Evolutionary conservation across 768 basidiomycete species (phyloP).

Genomic region (Podaxis sp.): DNA sequence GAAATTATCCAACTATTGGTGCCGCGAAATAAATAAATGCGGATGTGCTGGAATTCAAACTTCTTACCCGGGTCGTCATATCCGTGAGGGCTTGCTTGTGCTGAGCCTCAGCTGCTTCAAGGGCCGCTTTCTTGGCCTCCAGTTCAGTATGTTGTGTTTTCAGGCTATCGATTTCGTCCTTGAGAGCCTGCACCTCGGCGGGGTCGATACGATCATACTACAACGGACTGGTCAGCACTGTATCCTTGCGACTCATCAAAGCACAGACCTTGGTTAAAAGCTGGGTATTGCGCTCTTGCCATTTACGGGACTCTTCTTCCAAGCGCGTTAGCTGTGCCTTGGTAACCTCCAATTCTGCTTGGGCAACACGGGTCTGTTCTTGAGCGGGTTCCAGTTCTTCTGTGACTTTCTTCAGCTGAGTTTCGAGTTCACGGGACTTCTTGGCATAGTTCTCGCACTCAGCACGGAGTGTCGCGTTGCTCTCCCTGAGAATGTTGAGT

Average conservation of each 20-base stretch:
- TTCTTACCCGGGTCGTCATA: conserved; percentile 19
- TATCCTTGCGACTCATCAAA: not conserved
- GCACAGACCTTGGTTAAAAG: conserved; percentile 70
- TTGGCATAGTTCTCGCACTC: conserved; percentile 73
- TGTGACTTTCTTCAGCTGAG: conserved; percentile 54
- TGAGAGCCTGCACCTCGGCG: conserved; percentile 75
- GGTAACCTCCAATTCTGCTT: conserved; percentile 74
- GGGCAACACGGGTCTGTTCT: conserved; percentile 61
- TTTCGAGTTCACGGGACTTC: conserved; percentile 65
- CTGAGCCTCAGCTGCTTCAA: conserved; percentile 15
- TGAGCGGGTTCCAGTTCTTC: conserved; percentile 72
- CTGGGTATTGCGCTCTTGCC: conserved; percentile 84
- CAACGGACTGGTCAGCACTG: not conserved
- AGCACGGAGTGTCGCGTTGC: conserved; percentile 80
- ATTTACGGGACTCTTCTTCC: conserved; percentile 73
- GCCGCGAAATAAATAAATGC: not conserved
- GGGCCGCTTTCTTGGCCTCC: conserved; percentile 20
- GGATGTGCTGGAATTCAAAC: not conserved
- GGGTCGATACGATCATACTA: conserved; percentile 91
- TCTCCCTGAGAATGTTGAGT: conserved; percentile 82
- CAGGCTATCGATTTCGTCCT: conserved; percentile 63
- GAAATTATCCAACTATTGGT: conserved; percentile 37
- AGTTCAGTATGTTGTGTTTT: conserved; percentile 25
- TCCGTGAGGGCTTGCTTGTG: conserved; percentile 4
- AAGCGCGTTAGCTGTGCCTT: conserved; percentile 65